Conservation (phyloP, 495 filamentous ascomycete species). For the Xylaria intraflava region DNA sequence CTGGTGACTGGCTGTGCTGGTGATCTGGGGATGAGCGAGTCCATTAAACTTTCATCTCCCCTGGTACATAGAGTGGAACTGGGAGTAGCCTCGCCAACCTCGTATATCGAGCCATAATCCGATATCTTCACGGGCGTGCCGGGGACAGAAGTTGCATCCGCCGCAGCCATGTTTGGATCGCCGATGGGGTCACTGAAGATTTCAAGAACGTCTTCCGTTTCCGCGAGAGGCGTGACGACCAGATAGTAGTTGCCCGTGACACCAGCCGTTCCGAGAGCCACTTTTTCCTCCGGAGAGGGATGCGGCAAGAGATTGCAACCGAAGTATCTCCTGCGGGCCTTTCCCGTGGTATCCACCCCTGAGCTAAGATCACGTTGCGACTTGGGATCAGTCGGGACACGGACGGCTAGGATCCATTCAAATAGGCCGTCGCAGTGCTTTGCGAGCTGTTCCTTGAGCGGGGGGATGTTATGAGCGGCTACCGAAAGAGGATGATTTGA, state of each 20-base stretch:
- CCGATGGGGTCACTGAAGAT: neutral
- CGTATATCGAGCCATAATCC: neutral
- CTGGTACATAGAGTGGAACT: conserved; percentile 7
- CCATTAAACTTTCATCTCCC: conserved; percentile 12
- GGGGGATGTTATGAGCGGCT: conserved; percentile 28
- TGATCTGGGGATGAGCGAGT: conserved; percentile 3
- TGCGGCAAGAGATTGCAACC: conserved; percentile 40
- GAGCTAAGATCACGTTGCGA: conserved; percentile 10
- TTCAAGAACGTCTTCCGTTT: conserved; percentile 6
- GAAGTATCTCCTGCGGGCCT: conserved; percentile 28
- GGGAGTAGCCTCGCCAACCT: conserved; percentile 2
- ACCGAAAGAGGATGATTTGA: conserved; percentile 25
- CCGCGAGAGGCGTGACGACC: conserved; percentile 16
- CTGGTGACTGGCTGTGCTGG: conserved; percentile 41
- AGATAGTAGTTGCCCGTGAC: conserved; percentile 12
- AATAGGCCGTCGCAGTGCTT: conserved; percentile 49
- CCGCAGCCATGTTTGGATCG: neutral
- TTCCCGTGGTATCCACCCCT: conserved; percentile 8
- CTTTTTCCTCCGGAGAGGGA: conserved; percentile 2
- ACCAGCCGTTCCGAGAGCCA: conserved; percentile 1
- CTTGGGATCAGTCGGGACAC: conserved; percentile 6
- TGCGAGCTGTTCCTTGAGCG: conserved; percentile 33
- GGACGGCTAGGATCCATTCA: conserved; percentile 39
- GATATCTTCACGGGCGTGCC: neutral
- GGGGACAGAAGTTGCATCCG: neutral